These are phyloP conservation scores for Petunia axillaris DNA, from an alignment of 257 asterid genomes.

Conservation along the genomic window DNA sequence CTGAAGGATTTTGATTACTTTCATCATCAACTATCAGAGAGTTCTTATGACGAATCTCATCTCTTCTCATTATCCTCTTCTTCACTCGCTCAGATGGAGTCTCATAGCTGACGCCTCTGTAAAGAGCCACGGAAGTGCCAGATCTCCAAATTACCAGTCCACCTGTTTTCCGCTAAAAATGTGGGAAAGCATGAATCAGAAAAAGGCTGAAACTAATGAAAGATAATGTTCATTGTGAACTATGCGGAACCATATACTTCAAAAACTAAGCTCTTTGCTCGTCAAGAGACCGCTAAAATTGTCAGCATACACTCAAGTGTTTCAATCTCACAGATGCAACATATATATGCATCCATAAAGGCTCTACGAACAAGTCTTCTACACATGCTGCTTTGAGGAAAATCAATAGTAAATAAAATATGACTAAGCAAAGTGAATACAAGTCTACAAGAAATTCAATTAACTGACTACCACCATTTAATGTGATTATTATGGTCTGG, in stretches of 20 bases:
- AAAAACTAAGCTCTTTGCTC: neutral
- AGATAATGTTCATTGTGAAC: neutral
- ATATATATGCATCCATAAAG: neutral
- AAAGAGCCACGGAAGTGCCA: conserved; percentile 82
- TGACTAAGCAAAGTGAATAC: neutral
- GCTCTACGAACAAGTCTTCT: neutral
- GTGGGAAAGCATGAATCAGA: conserved; percentile 32
- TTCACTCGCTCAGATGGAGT: conserved; percentile 47
- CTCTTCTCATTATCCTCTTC: conserved; percentile 42
- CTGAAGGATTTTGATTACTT: conserved; percentile 37
- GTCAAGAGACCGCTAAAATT: neutral
- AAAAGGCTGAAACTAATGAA: conserved; percentile 19
- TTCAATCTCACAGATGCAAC: conserved; percentile 14
- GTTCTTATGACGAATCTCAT: conserved; percentile 44
- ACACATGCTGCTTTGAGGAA: neutral
- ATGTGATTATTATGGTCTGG: neutral
- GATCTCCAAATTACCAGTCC: conserved; percentile 98
- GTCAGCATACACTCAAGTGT: neutral
- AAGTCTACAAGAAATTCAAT: neutral
- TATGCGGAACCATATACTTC: conserved; percentile 2
- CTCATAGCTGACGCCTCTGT: conserved; percentile 78
- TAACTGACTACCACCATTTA: neutral
- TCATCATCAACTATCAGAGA: conserved; percentile 32
- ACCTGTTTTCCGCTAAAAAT: conserved; percentile 86
- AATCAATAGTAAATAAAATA: neutral